Conservation (phyloP, 768 basidiomycete species). For the Kwoniella mangroviensis region DNA sequence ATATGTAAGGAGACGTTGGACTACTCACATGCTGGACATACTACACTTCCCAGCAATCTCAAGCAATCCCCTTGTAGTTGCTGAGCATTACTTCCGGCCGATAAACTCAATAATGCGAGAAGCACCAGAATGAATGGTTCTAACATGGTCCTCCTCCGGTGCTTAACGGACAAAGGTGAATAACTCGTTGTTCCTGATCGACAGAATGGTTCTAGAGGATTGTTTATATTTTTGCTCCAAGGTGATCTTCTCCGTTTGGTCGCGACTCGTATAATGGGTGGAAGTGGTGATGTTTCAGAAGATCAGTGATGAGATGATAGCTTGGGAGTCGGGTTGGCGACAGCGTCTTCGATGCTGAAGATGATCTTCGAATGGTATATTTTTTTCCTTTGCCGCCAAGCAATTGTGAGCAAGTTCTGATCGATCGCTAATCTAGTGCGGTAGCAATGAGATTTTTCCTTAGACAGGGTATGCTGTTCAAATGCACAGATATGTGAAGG, state of each 20-base stretch:
- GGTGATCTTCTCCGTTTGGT: not conserved
- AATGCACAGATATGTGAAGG: no score
- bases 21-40: constrained; percentile 51
- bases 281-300: no score
- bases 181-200: not conserved
- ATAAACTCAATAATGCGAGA: not conserved
- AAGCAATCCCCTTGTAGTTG: constrained; percentile 39
- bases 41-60: constrained; percentile 45
- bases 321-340: no score
- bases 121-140: not conserved
- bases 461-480: no score
- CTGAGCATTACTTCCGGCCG: constrained; percentile 5
- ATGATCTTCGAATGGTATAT: no score
- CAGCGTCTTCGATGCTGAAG: no score
- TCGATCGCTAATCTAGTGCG: no score
- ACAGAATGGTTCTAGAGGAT: not conserved
- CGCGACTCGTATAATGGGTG: no score
- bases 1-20: not conserved
- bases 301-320: no score
- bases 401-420: no score
- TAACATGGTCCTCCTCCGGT: not conserved
- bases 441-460: no score
- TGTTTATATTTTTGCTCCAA: not conserved
- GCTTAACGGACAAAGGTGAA: not conserved
- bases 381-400: no score